Percentiles rank a stretch among this genome's conserved stretches.
phyloP scores from a whole-genome alignment of 352 stramenopile species.

The Globisporangium yorkense region DNA sequence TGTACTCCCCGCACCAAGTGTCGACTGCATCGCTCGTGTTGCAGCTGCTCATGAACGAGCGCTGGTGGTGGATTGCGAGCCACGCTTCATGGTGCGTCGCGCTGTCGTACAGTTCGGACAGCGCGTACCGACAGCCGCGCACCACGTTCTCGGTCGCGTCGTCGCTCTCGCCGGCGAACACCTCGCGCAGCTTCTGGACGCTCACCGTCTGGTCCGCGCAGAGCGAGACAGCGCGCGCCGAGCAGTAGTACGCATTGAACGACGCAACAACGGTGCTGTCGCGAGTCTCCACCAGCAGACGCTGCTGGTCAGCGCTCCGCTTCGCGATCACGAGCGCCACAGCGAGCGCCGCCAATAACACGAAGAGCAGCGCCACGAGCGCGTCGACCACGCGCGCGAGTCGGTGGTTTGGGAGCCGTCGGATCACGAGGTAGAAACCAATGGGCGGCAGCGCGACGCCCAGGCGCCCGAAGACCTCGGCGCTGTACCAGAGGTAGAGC shows the following conservation, averaged over 20 bases:
- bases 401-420: neutral
- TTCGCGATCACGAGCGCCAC: neutral
- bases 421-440: conserved; percentile 4
- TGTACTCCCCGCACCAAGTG: conserved; percentile 5
- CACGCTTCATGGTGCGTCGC: neutral
- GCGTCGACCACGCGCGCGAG: conserved; percentile 4
- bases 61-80: neutral
- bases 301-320: neutral
- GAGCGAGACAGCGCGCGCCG: neutral
- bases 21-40: conserved; percentile 4
- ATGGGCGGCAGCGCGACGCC: neutral
- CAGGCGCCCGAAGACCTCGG: neutral
- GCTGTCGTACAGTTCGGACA: neutral
- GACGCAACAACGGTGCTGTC: neutral
- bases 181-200: neutral
- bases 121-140: conserved; percentile 1
- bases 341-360: neutral
- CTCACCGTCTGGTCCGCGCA: neutral
- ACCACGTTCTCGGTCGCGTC: neutral
- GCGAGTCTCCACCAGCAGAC: neutral
- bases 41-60: conserved; percentile 1
- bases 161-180: neutral
- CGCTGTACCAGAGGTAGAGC: conserved; percentile 1
- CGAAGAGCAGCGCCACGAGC: neutral
- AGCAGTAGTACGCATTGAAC: conserved; percentile 9